Evolutionary conservation across 768 basidiomycete genomes (phyloP).

Genomic region (Trametes coccinea): DNA sequence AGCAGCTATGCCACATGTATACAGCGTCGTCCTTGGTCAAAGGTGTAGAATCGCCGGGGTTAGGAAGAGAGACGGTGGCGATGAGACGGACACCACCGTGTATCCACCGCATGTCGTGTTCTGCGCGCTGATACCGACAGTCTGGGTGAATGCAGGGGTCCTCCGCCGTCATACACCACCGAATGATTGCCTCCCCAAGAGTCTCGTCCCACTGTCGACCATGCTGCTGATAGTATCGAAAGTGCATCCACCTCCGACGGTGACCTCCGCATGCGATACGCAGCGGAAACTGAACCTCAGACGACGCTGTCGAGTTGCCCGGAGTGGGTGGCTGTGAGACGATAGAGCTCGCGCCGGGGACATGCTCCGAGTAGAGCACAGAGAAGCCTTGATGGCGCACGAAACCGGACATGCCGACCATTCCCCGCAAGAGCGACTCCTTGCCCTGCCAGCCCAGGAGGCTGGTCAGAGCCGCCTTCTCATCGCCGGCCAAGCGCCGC

Average conservation of each 20-base stretch:
- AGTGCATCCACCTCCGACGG: constrained; percentile 49
- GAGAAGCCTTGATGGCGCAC: constrained; percentile 58
- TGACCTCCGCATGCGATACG: constrained; percentile 43
- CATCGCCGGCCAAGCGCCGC: constrained; percentile 53
- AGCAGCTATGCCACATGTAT: constrained; percentile 35
- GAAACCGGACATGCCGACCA: constrained; percentile 55
- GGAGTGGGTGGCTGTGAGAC: constrained; percentile 23
- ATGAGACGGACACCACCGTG: constrained; percentile 36
- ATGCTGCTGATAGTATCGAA: constrained; percentile 50
- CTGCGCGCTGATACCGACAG: constrained; percentile 33
- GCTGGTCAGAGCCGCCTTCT: constrained; percentile 51
- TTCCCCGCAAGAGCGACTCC: constrained; percentile 39
- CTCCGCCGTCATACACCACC: constrained; percentile 34
- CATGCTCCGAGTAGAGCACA: constrained; percentile 48
- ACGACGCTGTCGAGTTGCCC: constrained; percentile 16
- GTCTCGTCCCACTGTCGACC: constrained; percentile 29
- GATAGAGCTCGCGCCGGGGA: constrained; percentile 21
- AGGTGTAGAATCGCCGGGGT: not conserved
- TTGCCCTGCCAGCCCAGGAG: constrained; percentile 62
- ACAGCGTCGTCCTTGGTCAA: constrained; percentile 17
- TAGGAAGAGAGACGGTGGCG: constrained; percentile 20
- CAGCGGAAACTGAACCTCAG: constrained; percentile 17
- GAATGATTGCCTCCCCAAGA: constrained; percentile 46
- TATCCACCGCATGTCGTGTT: constrained; percentile 49
- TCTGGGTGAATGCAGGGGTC: constrained; percentile 38